These are phyloP conservation scores for Lodderomyces jiufengensis DNA, from an alignment of 1,139 yeast species.

Conservation along the genomic window DNA sequence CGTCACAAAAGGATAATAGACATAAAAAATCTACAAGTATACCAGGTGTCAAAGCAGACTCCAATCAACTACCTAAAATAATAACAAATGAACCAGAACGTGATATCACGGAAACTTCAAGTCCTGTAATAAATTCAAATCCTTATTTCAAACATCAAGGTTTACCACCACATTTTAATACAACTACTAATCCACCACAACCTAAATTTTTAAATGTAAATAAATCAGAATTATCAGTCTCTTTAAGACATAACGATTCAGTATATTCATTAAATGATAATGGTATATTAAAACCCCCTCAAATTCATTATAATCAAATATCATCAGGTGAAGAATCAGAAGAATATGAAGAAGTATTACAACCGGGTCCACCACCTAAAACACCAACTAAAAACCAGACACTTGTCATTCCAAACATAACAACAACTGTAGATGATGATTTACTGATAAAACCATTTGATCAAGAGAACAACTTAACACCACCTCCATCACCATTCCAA, in stretches of 20 bases:
- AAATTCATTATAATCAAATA: constrained; percentile 11
- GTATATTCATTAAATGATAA: constrained; percentile 30
- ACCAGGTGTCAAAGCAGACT: neutral
- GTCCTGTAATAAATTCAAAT: constrained; percentile 39
- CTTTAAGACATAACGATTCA: constrained; percentile 44
- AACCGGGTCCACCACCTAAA: neutral
- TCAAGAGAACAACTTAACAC: constrained; percentile 9
- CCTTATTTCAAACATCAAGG: constrained; percentile 56
- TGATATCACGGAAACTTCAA: constrained; percentile 9
- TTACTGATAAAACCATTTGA: constrained; percentile 8
- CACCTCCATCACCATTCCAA: constrained; percentile 39
- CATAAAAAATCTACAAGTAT: constrained; percentile 1
- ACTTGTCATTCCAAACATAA: neutral
- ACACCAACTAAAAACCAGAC: neutral
- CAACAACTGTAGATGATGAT: constrained; percentile 1
- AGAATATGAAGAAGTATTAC: constrained; percentile 1
- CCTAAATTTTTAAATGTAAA: constrained; percentile 7
- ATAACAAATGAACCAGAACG: constrained; percentile 7
- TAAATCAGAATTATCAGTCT: constrained; percentile 26
- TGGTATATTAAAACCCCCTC: constrained; percentile 27
- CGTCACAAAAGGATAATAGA: neutral
- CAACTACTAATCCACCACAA: constrained; percentile 10
- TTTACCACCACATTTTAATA: constrained; percentile 45
- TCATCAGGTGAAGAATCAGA: constrained; percentile 11
- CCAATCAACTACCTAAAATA: constrained; percentile 5